Conservation (phyloP, 1,284 basidiomycete genomes). For the Moesziomyces antarcticus region DNA sequence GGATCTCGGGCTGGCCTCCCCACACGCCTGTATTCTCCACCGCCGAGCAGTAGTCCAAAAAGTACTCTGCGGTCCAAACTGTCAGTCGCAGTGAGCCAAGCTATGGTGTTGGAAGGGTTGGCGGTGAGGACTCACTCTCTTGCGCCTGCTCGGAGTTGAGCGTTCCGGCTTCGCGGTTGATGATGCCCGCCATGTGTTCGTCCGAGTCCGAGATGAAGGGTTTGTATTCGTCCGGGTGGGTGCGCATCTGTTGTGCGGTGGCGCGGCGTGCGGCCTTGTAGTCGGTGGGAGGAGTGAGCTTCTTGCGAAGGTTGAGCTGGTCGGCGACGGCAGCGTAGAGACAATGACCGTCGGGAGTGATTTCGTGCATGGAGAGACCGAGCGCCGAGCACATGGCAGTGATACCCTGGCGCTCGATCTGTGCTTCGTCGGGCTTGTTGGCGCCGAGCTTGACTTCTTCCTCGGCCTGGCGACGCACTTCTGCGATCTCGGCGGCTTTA, state of each 20-base stretch:
- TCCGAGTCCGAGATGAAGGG: constrained; percentile 81
- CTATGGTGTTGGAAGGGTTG: too few relatives aligned
- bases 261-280: constrained; percentile 72
- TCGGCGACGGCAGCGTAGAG: constrained; percentile 92
- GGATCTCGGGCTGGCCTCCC: constrained; percentile 97
- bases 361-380: constrained; percentile 69
- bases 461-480: constrained; percentile 47
- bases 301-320: constrained; percentile 70
- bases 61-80: constrained; percentile 71
- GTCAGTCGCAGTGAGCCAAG: too few relatives aligned
- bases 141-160: constrained; percentile 70
- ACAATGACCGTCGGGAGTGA: constrained; percentile 94
- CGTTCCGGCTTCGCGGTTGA: constrained; percentile 78
- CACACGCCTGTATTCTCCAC: constrained; percentile 87
- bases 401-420: constrained; percentile 52
- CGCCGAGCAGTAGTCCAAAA: constrained; percentile 80
- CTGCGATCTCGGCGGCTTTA: constrained; percentile 54
- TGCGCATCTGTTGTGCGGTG: constrained; percentile 84
- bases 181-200: constrained; percentile 71
- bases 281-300: constrained; percentile 65
- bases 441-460: constrained; percentile 54
- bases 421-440: constrained; percentile 47
- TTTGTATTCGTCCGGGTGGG: constrained; percentile 88
- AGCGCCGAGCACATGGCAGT: constrained; percentile 49
- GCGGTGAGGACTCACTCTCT: too few relatives aligned